Percentiles rank a stretch among this genome's conserved stretches.
These are phyloP conservation scores for Rubroboletus pulcherrimus DNA, from an alignment of 768 basidiomycete species.

Conservation along the genomic window DNA sequence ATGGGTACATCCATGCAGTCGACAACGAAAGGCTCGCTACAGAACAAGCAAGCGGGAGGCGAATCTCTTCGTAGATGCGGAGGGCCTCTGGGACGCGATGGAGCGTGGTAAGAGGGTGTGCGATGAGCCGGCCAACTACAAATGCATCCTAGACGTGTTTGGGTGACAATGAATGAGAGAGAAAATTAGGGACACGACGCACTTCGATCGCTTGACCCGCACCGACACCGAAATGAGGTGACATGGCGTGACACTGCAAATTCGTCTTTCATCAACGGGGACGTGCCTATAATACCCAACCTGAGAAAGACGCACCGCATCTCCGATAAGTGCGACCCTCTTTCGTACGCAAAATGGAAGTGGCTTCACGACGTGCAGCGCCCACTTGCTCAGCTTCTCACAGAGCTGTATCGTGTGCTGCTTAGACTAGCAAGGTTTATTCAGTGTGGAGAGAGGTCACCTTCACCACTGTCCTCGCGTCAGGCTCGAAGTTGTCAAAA, in stretches of 20 bases:
- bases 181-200: background rate
- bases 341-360: conserved; percentile 38
- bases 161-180: background rate
- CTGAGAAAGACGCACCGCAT: conserved; percentile 36
- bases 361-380: conserved; percentile 39
- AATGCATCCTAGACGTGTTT: conserved; percentile 11
- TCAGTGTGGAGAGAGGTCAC: conserved; percentile 10
- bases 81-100: conserved; percentile 3
- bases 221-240: conserved; percentile 22
- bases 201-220: conserved; percentile 30
- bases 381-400: conserved; percentile 40
- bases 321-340: conserved; percentile 46
- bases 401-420: conserved; percentile 27
- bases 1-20: conserved; percentile 17
- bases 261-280: background rate
- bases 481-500: conserved; percentile 37
- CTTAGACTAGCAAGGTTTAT: background rate
- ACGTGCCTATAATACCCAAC: no score
- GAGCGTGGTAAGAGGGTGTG: conserved; percentile 13
- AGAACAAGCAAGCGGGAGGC: conserved; percentile 11
- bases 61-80: conserved; percentile 5
- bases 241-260: conserved; percentile 25
- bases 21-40: conserved; percentile 17
- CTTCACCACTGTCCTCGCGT: conserved; percentile 28
- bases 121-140: conserved; percentile 19